Evolutionary conservation across 768 basidiomycete species (phyloP).

Genomic region (Albatrellus ellisii): DNA sequence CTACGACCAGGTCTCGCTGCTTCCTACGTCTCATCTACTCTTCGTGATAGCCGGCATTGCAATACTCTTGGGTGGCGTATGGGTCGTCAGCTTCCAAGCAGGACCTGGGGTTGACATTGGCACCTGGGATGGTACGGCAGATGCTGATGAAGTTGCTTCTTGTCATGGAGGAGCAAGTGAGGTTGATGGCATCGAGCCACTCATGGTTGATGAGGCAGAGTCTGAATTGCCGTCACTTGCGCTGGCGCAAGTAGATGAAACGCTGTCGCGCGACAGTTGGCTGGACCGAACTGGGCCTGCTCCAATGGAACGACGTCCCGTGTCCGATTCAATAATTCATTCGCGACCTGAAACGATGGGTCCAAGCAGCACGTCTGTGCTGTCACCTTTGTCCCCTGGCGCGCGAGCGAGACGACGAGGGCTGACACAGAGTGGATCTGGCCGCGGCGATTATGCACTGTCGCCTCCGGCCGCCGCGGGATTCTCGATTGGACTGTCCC

Average conservation of each 20-base stretch:
- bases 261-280: neutral
- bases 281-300: too few species aligned
- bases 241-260: neutral
- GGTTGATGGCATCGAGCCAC: slow-evolving; percentile 1
- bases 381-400: neutral
- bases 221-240: too few species aligned
- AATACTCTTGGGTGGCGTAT: slow-evolving; percentile 75
- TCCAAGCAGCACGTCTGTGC: too few species aligned
- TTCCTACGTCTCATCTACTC: slow-evolving; percentile 53
- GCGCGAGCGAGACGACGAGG: slow-evolving; percentile 7
- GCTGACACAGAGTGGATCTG: slow-evolving; percentile 1
- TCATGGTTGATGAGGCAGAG: neutral
- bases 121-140: slow-evolving; percentile 30
- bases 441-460: slow-evolving; percentile 8
- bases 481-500: slow-evolving; percentile 65
- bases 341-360: too few species aligned
- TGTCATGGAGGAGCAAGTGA: slow-evolving; percentile 2
- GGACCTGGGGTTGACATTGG: slow-evolving; percentile 23
- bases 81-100: slow-evolving; percentile 75
- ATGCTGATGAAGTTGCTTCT: slow-evolving; percentile 4
- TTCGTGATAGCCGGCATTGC: slow-evolving; percentile 69
- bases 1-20: slow-evolving; percentile 71
- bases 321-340: neutral
- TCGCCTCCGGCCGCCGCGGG: slow-evolving; percentile 24
- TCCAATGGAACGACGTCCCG: neutral